These are phyloP conservation scores for Diaporthe ilicicola DNA, from an alignment of 2,329 filamentous ascomycete species.

Conservation along the genomic window DNA sequence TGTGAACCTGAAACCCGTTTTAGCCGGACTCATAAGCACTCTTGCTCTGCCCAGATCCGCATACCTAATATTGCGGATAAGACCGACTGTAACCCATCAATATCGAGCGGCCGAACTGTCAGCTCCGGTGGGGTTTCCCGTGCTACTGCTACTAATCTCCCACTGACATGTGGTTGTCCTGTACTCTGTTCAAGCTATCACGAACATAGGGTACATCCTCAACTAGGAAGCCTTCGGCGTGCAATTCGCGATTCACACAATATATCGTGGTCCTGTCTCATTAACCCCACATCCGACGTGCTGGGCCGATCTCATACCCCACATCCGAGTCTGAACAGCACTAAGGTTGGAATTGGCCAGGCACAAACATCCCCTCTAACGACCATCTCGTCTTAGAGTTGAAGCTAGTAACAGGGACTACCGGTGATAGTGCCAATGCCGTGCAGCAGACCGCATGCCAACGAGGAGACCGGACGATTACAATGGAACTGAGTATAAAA, in stretches of 20 bases:
- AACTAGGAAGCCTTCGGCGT: background rate
- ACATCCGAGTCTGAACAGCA: background rate
- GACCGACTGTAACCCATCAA: background rate
- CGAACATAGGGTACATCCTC: background rate
- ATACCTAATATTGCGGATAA: background rate
- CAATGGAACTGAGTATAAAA: background rate
- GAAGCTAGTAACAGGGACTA: constrained; percentile 11
- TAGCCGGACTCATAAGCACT: background rate
- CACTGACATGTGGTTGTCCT: too few relatives aligned
- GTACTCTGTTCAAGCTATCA: background rate
- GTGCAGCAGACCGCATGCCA: background rate
- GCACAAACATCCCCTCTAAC: background rate
- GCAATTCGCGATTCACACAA: too few relatives aligned
- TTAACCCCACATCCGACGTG: background rate
- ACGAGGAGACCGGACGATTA: background rate
- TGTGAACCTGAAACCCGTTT: background rate
- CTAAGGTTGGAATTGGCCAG: background rate
- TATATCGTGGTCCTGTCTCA: background rate
- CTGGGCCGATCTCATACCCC: background rate
- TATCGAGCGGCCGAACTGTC: too few relatives aligned
- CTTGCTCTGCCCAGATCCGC: background rate
- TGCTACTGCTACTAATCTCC: background rate
- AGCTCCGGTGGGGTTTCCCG: background rate
- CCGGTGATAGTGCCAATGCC: background rate
- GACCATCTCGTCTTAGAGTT: background rate